These are phyloP conservation scores for Phytophthora niederhauseri DNA, from an alignment of 352 stramenopile species.

Conservation along the genomic window DNA sequence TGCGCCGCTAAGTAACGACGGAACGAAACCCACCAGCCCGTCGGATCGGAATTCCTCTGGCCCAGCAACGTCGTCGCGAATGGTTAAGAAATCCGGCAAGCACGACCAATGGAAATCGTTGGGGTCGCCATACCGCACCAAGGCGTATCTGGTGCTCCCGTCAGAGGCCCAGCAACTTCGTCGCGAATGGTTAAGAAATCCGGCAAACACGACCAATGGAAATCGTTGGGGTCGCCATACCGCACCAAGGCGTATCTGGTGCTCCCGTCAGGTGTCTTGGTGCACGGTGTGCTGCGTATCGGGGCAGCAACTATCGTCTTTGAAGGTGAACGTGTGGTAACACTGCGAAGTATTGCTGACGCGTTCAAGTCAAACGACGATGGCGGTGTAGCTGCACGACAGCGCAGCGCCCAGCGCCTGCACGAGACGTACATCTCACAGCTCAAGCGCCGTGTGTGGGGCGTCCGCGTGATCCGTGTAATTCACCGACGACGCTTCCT, in stretches of 20 bases:
- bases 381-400: constrained; percentile 32
- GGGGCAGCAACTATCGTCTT: constrained; percentile 79
- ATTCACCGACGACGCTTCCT: constrained; percentile 81
- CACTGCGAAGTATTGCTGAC: constrained; percentile 64
- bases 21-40: constrained; percentile 27
- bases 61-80: constrained; percentile 25
- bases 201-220: constrained; percentile 72
- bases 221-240: constrained; percentile 61
- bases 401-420: constrained; percentile 41
- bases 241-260: constrained; percentile 84
- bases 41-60: constrained; percentile 23
- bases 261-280: constrained; percentile 70
- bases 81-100: constrained; percentile 45
- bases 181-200: constrained; percentile 42
- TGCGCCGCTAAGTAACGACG: constrained; percentile 17
- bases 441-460: constrained; percentile 77
- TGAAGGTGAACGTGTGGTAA: constrained; percentile 78
- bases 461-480: constrained; percentile 79
- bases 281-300: constrained; percentile 78
- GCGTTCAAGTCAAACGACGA: constrained; percentile 50
- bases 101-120: constrained; percentile 77
- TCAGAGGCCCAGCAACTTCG: constrained; percentile 39
- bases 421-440: constrained; percentile 70
- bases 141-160: constrained; percentile 77
- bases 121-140: constrained; percentile 69